Evolutionary conservation across 2,329 filamentous ascomycete genomes (phyloP), one percentile per base, ranked within the genome.

Genomic region (Phyllosticta citriasiana): DNA sequence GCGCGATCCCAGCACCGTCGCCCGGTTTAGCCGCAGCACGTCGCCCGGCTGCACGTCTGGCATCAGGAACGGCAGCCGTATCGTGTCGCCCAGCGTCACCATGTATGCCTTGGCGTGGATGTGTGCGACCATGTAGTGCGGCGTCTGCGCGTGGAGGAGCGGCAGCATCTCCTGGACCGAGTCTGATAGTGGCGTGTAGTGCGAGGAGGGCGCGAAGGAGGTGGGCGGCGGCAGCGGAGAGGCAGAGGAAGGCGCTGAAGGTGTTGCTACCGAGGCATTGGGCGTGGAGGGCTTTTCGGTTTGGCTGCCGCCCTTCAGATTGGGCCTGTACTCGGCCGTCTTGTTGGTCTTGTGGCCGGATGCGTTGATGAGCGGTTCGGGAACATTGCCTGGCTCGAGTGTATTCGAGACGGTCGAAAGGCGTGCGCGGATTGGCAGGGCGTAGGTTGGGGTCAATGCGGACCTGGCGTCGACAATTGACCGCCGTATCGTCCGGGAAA

Each of bases 11-110:
- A 99, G 77, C 59, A 87, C 80, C 51, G 85, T 87, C 25, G 91
- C 94, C 61, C 91, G 87, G 77, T 96, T 93, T 62, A 99, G 82
- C 6, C 92, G 88, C 63, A 99, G 80, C 47, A 95, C 79, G 72
- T 97, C 93, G 30, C 94, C 94, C 0, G 91, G 87, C 62, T 73
- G 69, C 51, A 80, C 78, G 62, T 73, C 68, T 24, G 75, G 74
- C 77, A 80, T 80, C 19, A 75, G 72, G 69, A 80, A 81, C 2
- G 79, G 79, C 10, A 81, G 72, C 14, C 78, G 77, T 6, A 81
- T 55, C 0, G 73, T 77, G 64, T 81, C 79, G 66, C 79, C 79
- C 59, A 71, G 67, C 6, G 88, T 91, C 66, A 94, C 82, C 33
- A 94, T 87, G 78, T 93, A 94, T 6, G 88, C 88, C 59, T 82